phyloP scores from a whole-genome alignment of 371 early-diverging fungal genomes.

The Mucor racemosus region DNA sequence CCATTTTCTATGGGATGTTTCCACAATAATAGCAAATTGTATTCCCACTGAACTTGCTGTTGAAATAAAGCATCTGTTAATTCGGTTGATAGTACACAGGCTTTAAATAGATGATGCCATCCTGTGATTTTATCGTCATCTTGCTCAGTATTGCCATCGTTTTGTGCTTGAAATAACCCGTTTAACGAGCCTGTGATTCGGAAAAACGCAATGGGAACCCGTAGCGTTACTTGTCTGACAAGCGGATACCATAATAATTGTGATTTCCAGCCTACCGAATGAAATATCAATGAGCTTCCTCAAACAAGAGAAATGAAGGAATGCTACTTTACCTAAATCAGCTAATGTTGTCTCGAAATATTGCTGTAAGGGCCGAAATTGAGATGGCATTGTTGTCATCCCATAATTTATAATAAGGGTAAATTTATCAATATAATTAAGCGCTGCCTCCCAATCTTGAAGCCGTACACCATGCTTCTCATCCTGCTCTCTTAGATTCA shows the following conservation, averaged over 20 bases:
- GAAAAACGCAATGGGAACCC: conserved; percentile 15
- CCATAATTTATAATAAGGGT: background rate
- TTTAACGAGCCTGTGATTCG: conserved; percentile 21
- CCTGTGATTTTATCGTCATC: background rate
- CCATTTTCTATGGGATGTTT: conserved; percentile 30
- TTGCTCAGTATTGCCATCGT: background rate
- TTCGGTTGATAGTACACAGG: conserved; percentile 27
- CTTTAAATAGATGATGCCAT: conserved; percentile 27
- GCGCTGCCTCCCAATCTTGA: conserved; percentile 25
- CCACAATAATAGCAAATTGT: conserved; percentile 27
- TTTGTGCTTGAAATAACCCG: background rate
- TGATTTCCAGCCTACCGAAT: conserved; percentile 30
- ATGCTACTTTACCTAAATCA: conserved; percentile 13
- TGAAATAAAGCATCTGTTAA: conserved; percentile 25
- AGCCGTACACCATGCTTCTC: conserved; percentile 11
- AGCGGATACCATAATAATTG: conserved; percentile 31
- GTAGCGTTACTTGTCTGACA: background rate
- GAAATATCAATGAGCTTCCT: background rate
- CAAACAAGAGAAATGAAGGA: background rate
- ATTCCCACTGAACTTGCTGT: conserved; percentile 25
- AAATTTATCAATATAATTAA: conserved; percentile 5
- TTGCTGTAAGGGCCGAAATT: background rate
- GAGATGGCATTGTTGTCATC: background rate
- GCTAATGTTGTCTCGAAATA: background rate
- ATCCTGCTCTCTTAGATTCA: conserved; percentile 10